These are phyloP conservation scores for Podaxis pistillaris DNA, from an alignment of 768 basidiomycete species.

Conservation along the genomic window DNA sequence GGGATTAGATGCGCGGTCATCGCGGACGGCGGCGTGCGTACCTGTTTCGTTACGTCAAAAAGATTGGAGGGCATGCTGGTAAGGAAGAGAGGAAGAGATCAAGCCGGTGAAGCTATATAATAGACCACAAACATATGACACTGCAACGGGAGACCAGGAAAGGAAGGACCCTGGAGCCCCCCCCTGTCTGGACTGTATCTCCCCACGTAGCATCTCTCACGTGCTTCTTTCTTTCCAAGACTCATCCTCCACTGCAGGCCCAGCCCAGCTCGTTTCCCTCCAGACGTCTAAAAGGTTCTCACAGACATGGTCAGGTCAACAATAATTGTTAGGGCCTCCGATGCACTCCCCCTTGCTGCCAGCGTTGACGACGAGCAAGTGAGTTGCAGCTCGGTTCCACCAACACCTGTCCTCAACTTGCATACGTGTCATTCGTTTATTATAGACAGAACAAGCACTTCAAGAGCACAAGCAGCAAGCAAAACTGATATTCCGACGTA, in stretches of 20 bases:
- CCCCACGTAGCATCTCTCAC: slow-evolving; percentile 17
- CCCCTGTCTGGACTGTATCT: not conserved
- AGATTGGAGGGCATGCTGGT: slow-evolving; percentile 40
- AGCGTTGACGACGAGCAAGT: slow-evolving; percentile 98
- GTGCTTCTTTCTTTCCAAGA: slow-evolving; percentile 16
- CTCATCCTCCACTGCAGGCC: slow-evolving; percentile 9
- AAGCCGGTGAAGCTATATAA: slow-evolving; percentile 15
- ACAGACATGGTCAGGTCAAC: slow-evolving; percentile 80
- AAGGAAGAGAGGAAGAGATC: slow-evolving; percentile 14
- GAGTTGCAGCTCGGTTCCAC: slow-evolving; percentile 18
- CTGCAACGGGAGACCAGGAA: not conserved
- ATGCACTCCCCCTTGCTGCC: slow-evolving; percentile 89
- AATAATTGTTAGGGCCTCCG: slow-evolving; percentile 79
- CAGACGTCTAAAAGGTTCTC: slow-evolving; percentile 14
- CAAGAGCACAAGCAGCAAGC: slow-evolving; percentile 99
- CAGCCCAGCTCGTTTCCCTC: slow-evolving; percentile 8
- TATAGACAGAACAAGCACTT: slow-evolving; percentile 86
- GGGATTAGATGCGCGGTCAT: not conserved
- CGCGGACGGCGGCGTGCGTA: slow-evolving; percentile 22
- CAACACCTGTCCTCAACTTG: slow-evolving; percentile 18
- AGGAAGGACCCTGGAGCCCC: not conserved
- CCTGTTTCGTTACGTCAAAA: slow-evolving; percentile 74
- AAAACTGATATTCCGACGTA: slow-evolving; percentile 92
- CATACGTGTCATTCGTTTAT: slow-evolving; percentile 25
- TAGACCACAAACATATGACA: slow-evolving; percentile 16